Base-by-base conservation (phyloP, 2,329 filamentous ascomycete genomes). In the Sporothrix globosa region DNA sequence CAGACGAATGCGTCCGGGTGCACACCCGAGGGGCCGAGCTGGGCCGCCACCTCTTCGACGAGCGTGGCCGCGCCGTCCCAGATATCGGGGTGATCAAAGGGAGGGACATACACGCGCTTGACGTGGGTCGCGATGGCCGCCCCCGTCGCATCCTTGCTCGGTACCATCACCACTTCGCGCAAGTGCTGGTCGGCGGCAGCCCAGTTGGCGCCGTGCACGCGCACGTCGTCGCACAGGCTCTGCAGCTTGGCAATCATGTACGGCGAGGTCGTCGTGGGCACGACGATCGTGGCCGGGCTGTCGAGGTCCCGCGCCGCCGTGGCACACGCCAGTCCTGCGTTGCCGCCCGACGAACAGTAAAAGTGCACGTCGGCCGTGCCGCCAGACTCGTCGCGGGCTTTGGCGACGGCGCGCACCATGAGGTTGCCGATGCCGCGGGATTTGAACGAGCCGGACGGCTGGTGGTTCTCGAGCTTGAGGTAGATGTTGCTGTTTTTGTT, bases 401-500 rank as follows among this genome's bases (percentile, higher is more conserved):
- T 65, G 69, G 77, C 75, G 44, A 79, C 73, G 78, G 79, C 82
- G 73, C 83, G 82, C 68, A 89, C 83, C 78, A 92, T 88, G 76
- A 90, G 86, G 80, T 92, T 87, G 75, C 91, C 91, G 74, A 94
- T 88, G 69, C 90, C 91, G 75, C 87, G 85, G 56, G 91, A 93
- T 80, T 96, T 95, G 87, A 96, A 96, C 19, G 91, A 93, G 73
- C 91, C 91, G 9, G 90, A 91, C 9, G 92, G 92, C 78, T 96
- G 92, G 70, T 92, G 84, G 76, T 90, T 91, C 75, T 96, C 92
- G 71, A 95, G 87, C 79, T 96, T 96, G 76, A 96, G 88, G 79
- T 90, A 92, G 81, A 96, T 87, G 81, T 90, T 88, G 83, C 91
- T 84, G 30, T 9, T 9, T 21, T 13, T 14, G 21, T 4, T 48